These are phyloP conservation scores for Picea abies DNA, from an alignment of 83 land plant species.

Conservation along the genomic window DNA sequence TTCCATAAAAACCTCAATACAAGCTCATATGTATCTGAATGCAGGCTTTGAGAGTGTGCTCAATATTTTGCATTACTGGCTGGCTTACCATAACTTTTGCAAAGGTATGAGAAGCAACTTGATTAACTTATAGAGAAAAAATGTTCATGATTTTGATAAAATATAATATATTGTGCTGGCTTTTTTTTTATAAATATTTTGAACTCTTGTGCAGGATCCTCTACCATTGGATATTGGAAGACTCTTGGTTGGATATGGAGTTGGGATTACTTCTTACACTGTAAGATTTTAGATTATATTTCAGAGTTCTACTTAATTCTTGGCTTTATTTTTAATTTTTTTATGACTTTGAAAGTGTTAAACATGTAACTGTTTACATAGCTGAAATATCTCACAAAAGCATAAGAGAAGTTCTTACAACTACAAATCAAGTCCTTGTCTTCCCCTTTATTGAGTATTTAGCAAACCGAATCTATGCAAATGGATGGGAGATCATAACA, in stretches of 20 bases:
- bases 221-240: constrained; percentile 52
- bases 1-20: too few relatives aligned
- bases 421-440: constrained; percentile 47
- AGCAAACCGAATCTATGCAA: too few relatives aligned
- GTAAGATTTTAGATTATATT: constrained; percentile 24
- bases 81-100: constrained; percentile 59
- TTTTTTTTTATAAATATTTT: too few relatives aligned
- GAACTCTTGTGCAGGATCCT: constrained; percentile 33
- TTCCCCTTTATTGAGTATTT: too few relatives aligned
- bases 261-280: constrained; percentile 69
- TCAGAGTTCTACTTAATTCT: too few relatives aligned
- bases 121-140: too few relatives aligned
- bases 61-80: constrained; percentile 50
- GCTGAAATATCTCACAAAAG: constrained; percentile 65
- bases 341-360: background rate
- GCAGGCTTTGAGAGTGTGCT: constrained; percentile 69
- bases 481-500: too few relatives aligned
- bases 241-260: constrained; percentile 55
- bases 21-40: background rate
- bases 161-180: too few relatives aligned
- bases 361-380: constrained; percentile 60
- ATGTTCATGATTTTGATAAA: too few relatives aligned
- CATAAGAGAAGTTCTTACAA: constrained; percentile 48
- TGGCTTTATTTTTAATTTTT: background rate
- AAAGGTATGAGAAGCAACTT: constrained; percentile 28